phyloP scores from a whole-genome alignment of 768 basidiomycete species.

The Xerocomus brunneocitrinus region DNA sequence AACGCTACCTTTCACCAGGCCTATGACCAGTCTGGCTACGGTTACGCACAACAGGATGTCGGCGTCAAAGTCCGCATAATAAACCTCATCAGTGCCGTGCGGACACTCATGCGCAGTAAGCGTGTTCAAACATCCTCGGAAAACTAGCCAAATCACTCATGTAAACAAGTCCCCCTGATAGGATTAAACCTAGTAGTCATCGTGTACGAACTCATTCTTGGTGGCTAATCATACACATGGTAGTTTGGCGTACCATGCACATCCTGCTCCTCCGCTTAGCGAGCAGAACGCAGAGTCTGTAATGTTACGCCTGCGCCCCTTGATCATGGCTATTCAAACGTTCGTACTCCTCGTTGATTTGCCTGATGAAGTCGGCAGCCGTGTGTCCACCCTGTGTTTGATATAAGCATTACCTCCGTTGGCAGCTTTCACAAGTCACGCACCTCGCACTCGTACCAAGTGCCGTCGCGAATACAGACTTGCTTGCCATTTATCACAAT shows the following conservation, averaged over 20 bases:
- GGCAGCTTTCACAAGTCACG: constrained; percentile 22
- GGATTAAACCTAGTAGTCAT: constrained; percentile 83
- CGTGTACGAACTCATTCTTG: constrained; percentile 74
- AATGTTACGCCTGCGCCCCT: constrained; percentile 10
- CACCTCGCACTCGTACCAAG: constrained; percentile 79
- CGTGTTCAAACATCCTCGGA: constrained; percentile 24
- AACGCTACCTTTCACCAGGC: constrained; percentile 58
- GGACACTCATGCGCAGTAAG: constrained; percentile 97
- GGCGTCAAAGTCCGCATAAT: constrained; percentile 83
- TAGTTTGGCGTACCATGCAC: constrained; percentile 12
- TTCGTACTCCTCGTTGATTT: constrained; percentile 72
- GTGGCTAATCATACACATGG: constrained; percentile 36
- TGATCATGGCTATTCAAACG: constrained; percentile 46
- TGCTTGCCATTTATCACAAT: constrained; percentile 65
- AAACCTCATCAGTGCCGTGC: constrained; percentile 90
- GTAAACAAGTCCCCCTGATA: constrained; percentile 80
- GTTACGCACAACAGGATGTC: constrained; percentile 50
- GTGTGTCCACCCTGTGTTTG: constrained; percentile 64
- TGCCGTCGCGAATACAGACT: constrained; percentile 72
- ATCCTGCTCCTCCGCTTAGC: constrained; percentile 13
- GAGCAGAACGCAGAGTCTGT: constrained; percentile 7
- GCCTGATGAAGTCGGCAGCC: constrained; percentile 66
- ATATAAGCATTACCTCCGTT: constrained; percentile 26
- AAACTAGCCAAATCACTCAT: constrained; percentile 17
- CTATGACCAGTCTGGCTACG: constrained; percentile 64